phyloP scores from a whole-genome alignment of 768 basidiomycete species.

The Boletus reticulatus region DNA sequence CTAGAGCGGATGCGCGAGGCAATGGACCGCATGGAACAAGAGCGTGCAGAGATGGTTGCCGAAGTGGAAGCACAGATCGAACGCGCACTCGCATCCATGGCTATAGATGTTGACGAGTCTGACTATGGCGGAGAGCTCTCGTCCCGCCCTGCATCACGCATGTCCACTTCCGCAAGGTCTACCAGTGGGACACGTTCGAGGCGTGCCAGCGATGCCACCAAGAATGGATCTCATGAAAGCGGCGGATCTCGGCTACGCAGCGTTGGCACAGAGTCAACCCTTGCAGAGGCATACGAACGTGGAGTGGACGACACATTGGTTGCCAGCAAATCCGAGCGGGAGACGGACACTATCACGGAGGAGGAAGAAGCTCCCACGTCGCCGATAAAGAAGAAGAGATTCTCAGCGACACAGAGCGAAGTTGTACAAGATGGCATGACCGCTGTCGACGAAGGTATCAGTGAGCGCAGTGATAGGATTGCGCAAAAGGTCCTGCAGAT shows the following conservation, averaged over 20 bases:
- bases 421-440: constrained; percentile 72
- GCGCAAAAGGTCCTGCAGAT: constrained; percentile 86
- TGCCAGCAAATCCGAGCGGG: constrained; percentile 38
- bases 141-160: constrained; percentile 65
- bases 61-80: constrained; percentile 93
- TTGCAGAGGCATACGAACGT: constrained; percentile 64
- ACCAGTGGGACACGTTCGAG: constrained; percentile 51
- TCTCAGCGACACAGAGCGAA: constrained; percentile 69
- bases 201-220: constrained; percentile 57
- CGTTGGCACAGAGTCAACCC: constrained; percentile 76
- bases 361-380: constrained; percentile 48
- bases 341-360: constrained; percentile 55
- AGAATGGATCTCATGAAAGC: constrained; percentile 31
- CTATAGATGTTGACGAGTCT: constrained; percentile 70
- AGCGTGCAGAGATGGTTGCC: constrained; percentile 87
- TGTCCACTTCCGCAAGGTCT: constrained; percentile 53
- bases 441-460: constrained; percentile 86
- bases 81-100: constrained; percentile 81
- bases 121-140: constrained; percentile 58
- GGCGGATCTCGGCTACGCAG: constrained; percentile 53
- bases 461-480: constrained; percentile 81
- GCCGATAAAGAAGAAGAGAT: constrained; percentile 66
- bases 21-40: constrained; percentile 87
- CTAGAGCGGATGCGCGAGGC: constrained; percentile 78
- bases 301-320: constrained; percentile 38